phyloP scores from a whole-genome alignment of 441 rosid species.

The Syzygium syzygioides region DNA sequence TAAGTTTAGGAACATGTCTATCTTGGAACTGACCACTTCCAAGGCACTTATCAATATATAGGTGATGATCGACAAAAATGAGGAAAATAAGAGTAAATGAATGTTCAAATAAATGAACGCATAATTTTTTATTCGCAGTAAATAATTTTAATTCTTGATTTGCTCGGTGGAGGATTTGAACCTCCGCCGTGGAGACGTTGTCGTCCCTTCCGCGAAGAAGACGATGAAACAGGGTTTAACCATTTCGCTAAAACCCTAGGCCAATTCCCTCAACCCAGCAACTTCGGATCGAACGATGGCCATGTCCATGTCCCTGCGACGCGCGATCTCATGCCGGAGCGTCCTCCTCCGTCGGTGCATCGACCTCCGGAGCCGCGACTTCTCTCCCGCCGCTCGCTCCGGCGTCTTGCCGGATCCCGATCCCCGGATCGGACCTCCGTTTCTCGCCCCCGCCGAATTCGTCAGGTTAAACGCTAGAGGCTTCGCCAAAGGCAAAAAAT shows the following conservation, averaged over 20 bases:
- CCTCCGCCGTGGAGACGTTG: neutral
- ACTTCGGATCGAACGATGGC: neutral
- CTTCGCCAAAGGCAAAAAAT: constrained; percentile 69
- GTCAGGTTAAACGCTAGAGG: constrained; percentile 47
- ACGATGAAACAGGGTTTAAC: neutral
- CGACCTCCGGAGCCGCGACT: constrained; percentile 25
- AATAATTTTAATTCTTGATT: neutral
- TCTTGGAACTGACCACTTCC: no score
- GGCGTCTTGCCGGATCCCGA: constrained; percentile 4
- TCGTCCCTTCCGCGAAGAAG: neutral
- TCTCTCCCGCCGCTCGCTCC: constrained; percentile 18
- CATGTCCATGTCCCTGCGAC: neutral
- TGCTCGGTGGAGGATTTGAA: neutral
- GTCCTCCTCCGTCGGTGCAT: neutral
- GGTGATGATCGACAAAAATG: no score
- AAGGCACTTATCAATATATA: no score
- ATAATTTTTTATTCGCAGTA: neutral
- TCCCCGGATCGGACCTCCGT: constrained; percentile 4
- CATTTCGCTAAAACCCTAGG: neutral
- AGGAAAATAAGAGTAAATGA: no score
- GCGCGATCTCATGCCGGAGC: neutral
- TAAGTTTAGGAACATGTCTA: no score
- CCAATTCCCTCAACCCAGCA: neutral
- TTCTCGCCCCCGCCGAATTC: constrained; percentile 20
- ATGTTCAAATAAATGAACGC: no score